Evolutionary conservation across 495 filamentous ascomycete genomes (phyloP), one percentile per base, ranked within the genome.

Genomic region (Aspergillus bridgeri): DNA sequence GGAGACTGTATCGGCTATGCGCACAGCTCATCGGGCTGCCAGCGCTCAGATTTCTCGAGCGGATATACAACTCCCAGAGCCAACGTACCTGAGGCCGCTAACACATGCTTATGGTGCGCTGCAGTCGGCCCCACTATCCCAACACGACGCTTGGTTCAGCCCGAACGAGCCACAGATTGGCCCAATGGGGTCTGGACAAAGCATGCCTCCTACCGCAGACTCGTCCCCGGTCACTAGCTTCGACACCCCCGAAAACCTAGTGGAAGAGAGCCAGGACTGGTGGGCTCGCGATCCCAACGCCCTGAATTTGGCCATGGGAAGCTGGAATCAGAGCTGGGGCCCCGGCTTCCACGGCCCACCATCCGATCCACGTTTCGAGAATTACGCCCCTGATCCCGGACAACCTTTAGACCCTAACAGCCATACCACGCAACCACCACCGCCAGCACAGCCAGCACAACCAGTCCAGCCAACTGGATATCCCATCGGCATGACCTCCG

Each of bases 211-310:
- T 0, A 48, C 63, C 3, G 67, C 70, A 1, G 60, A 55, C 20
- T 63, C 64, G 25, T 73, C 75, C 2, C 71, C 78, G 13, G 59
- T 71, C 21, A 61, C 76, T 6, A 65, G 65, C 22, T 74, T 83
- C 21, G 77, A 78, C 11, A 73, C 71, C 6, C 66, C 79, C 4
- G 77, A 81, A 9, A 75, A 75, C 5, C 59, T 82, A 20, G 75
- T 84, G 6, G 75, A 80, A 48, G 78, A 82, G 45, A 81, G 77
- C 54, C 83, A 83, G 50, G 77, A 84, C 38, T 86, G 83, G 83
- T 85, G 82, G 83, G 65, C 81, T 44, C 69, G 72, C 6, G 81
- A 84, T 59, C 71, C 80, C 9, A 72, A 70, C 19, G 68, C 69
- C 6, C 61, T 81, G 43, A 69, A 66, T 7, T 56, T 79, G 13